Conservation (phyloP, 805 yeast species). For the Saccharomyces eubayanus region DNA sequence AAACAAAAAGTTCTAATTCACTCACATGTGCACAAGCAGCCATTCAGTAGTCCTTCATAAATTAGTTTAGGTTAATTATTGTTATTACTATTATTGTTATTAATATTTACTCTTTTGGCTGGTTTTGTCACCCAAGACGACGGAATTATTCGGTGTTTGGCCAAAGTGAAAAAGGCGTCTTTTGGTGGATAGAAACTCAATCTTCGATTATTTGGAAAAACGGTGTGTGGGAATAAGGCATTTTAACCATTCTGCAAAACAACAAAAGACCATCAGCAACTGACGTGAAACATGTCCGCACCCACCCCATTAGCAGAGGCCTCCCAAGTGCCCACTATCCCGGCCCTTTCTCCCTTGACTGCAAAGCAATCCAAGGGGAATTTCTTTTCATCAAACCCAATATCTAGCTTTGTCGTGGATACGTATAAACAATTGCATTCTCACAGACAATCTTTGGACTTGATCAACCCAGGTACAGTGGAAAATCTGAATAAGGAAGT, state of each 20-base stretch:
- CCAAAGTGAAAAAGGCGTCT: not conserved
- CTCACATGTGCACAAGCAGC: not conserved
- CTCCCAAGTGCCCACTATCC: constrained; percentile 56
- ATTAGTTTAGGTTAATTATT: not conserved
- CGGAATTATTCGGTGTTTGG: not conserved
- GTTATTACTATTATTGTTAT: not conserved
- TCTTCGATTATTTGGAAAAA: not conserved
- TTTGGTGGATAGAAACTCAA: not conserved
- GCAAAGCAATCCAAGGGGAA: constrained; percentile 41
- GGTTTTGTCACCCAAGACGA: not conserved
- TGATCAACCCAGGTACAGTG: constrained; percentile 88
- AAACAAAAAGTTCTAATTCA: constrained; percentile 55
- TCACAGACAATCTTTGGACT: constrained; percentile 74
- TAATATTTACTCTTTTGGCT: not conserved
- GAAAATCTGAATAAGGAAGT: constrained; percentile 93
- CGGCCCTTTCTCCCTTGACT: constrained; percentile 46
- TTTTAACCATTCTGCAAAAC: not conserved
- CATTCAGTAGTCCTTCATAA: not conserved
- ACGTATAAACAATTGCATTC: constrained; percentile 62
- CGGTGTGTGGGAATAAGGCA: not conserved
- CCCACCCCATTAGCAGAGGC: constrained; percentile 43
- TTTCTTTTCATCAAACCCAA: constrained; percentile 78
- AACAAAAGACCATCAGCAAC: not conserved
- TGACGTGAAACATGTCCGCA: not conserved
- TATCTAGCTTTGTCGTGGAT: constrained; percentile 69